phyloP scores from a whole-genome alignment of 2,329 filamentous ascomycete species.

The Fusarium sulawesiense region DNA sequence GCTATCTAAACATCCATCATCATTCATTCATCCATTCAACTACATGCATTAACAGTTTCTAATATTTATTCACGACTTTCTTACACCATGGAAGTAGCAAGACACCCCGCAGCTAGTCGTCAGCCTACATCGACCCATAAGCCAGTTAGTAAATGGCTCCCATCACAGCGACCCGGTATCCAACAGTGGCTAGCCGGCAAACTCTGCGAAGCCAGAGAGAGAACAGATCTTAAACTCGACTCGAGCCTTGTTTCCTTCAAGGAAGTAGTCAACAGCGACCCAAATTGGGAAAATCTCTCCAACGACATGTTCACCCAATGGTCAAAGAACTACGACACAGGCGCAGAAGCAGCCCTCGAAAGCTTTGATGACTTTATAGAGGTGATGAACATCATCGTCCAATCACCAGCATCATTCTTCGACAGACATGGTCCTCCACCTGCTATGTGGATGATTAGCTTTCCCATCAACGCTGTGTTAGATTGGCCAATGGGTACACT shows the following conservation, averaged over 20 bases:
- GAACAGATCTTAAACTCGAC: background rate
- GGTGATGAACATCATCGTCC: background rate
- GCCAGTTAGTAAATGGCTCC: constrained; percentile 4
- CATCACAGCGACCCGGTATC: background rate
- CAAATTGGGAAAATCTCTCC: background rate
- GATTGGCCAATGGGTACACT: constrained; percentile 30
- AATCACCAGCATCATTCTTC: background rate
- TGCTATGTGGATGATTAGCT: background rate
- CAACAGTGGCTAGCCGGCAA: background rate
- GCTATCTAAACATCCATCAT: background rate
- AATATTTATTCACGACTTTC: accelerated
- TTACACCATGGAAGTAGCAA: background rate
- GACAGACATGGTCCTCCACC: background rate
- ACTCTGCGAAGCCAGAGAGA: background rate
- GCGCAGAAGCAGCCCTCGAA: background rate
- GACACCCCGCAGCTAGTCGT: background rate
- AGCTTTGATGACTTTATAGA: background rate
- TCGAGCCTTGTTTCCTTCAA: background rate
- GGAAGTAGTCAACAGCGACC: background rate
- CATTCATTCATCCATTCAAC: too few relatives aligned
- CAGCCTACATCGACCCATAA: background rate
- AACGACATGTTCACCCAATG: constrained; percentile 18
- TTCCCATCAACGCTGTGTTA: constrained; percentile 15
- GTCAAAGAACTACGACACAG: constrained; percentile 13
- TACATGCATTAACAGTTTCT: too few relatives aligned